Evolutionary conservation across 495 filamentous ascomycete genomes (phyloP), one percentile per base, ranked within the genome.

Genomic region (Penicillium daleae): DNA sequence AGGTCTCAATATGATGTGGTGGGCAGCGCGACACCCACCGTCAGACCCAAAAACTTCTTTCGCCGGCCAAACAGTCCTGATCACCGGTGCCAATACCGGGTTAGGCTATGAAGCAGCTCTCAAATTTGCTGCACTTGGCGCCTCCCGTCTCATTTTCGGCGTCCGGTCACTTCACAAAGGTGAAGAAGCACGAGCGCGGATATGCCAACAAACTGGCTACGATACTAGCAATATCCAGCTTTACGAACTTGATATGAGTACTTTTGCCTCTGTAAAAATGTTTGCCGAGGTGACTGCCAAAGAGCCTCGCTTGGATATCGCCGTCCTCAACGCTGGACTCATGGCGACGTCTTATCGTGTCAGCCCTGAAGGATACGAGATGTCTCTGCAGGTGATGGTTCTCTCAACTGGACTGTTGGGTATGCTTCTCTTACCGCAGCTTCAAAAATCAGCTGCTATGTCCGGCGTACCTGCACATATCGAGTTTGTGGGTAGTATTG

Each of bases 71-170:
- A 66, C 66, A 2, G 61, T 70, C 6, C 59, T 71, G 3, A 63
- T 71, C 22, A 69, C 66, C 15, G 68, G 66, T 12, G 59, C 66
- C 39, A 71, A 71, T 59, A 57, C 68, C 9, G 68, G 68, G 9
- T 60, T 71, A 3, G 68, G 66, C 19, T 59, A 69, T 17, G 63
- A 69, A 48, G 68, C 66, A 3, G 59, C 68, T 22, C 26, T 55
- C 4, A 65, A 61, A 27, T 60, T 65, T 19, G 56, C 46, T 27
- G 5, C 24, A 2, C 40, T 71, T 5, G 51, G 40, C 22, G 40
- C 40, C 40, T 46, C 40, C 3, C 40, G 40, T 3, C 6, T 46
- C 19, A 46, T 46, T 6, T 46, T 46, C 19, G 40, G 40, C 1
- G 40, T 46, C 6, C 40, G 40, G 10, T 46, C 40, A 12, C 40